phyloP scores from a whole-genome alignment of 345 rosid species.

The Gossypium longicalyx region DNA sequence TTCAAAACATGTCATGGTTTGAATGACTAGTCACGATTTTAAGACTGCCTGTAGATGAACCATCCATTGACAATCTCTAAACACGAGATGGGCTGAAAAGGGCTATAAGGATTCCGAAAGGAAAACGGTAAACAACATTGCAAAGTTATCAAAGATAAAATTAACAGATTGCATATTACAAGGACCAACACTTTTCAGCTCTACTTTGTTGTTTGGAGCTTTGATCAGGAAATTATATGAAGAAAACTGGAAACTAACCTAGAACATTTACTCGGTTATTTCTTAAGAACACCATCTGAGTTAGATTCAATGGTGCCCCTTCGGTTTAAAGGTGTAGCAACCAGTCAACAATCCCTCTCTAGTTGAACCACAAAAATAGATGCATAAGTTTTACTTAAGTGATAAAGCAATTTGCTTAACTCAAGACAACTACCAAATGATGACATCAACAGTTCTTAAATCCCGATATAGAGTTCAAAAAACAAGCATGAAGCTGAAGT shows the following conservation, averaged over 20 bases:
- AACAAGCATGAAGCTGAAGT: not conserved
- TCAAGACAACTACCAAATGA: not conserved
- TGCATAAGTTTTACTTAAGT: not conserved
- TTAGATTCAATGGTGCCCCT: not conserved
- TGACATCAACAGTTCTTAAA: not conserved
- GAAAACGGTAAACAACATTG: not conserved
- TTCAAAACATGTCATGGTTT: not conserved
- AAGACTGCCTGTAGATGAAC: not conserved
- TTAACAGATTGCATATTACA: not conserved
- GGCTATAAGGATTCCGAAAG: not conserved
- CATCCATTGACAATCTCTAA: not conserved
- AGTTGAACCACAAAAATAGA: not conserved
- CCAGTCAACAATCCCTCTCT: not conserved
- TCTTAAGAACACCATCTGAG: not conserved
- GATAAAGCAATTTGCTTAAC: not conserved
- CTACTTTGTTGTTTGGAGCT: not conserved
- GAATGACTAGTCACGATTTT: not conserved
- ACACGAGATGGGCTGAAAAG: not conserved
- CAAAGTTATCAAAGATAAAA: not conserved
- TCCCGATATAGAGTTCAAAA: not conserved
- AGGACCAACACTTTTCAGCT: not conserved
- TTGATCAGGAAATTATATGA: not conserved
- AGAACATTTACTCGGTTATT: not conserved
- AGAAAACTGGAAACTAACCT: not conserved
- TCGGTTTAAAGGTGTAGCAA: not conserved